Percentiles rank a stretch among this genome's conserved stretches.
These are phyloP conservation scores for Cadophora gregata DNA, from an alignment of 2,329 filamentous ascomycete genomes.

Conservation along the genomic window DNA sequence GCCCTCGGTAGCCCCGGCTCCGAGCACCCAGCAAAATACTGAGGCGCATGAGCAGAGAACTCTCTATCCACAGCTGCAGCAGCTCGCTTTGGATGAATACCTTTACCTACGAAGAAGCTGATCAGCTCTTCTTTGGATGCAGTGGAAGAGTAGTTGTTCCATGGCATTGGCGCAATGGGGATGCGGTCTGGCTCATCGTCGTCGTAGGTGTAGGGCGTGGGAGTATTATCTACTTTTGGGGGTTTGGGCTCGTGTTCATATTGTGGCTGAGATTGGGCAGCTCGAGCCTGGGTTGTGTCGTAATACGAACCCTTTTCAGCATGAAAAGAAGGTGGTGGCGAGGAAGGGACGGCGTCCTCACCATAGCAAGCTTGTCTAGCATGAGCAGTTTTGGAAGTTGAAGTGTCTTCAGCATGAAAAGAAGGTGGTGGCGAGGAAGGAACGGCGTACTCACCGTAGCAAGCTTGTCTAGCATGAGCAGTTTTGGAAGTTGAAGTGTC, in stretches of 20 bases:
- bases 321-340: too few relatives aligned
- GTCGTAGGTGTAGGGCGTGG: slow-evolving; percentile 19
- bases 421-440: not conserved
- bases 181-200: slow-evolving; percentile 27
- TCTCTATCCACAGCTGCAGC: slow-evolving; percentile 16
- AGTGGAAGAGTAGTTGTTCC: slow-evolving; percentile 19
- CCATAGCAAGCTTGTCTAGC: too few relatives aligned
- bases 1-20: not conserved
- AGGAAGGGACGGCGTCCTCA: too few relatives aligned
- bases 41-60: slow-evolving; percentile 20
- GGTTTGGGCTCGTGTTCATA: not conserved
- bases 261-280: not conserved
- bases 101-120: not conserved
- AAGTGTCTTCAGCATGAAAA: not conserved
- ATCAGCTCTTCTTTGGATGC: slow-evolving; percentile 11
- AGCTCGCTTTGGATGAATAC: not conserved
- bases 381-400: too few relatives aligned
- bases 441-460: not conserved
- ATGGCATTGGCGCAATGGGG: slow-evolving; percentile 11
- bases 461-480: not conserved
- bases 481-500: not conserved
- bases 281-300: not conserved
- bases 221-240: not conserved
- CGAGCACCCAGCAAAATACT: not conserved
- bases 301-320: not conserved